Percentiles rank a stretch among this genome's conserved stretches.
These are phyloP conservation scores for Suhomyces tanzawaensis DNA, from an alignment of 805 yeast species.

Conservation along the genomic window DNA sequence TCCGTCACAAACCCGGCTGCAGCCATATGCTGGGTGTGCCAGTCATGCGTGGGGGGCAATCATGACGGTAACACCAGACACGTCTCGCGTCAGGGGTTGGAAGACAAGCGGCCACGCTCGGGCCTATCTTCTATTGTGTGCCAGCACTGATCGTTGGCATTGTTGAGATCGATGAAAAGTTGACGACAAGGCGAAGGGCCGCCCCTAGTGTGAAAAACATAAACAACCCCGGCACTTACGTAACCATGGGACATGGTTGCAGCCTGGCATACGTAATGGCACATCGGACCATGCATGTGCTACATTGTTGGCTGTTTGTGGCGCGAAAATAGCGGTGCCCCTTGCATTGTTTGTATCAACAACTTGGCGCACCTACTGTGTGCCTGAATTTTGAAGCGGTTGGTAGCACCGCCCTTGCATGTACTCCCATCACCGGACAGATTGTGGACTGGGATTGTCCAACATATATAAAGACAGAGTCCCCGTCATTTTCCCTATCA, in stretches of 20 bases:
- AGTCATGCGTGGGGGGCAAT: no score
- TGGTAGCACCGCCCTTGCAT: constrained; percentile 2
- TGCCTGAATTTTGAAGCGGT: constrained; percentile 5
- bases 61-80: no score
- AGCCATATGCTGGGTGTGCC: no score
- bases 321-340: background rate
- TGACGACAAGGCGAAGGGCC: background rate
- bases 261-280: background rate
- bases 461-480: constrained; percentile 1
- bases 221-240: background rate
- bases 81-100: no score
- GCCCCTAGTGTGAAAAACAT: background rate
- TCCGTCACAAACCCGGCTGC: no score
- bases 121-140: no score
- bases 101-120: no score
- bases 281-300: background rate
- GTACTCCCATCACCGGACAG: background rate
- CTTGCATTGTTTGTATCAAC: constrained; percentile 4
- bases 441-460: background rate
- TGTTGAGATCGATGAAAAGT: background rate
- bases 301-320: background rate
- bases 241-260: background rate
- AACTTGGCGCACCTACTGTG: background rate
- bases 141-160: background rate
- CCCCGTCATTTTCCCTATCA: background rate